A percentile compares a stretch with the other conserved stretches of the same genome.
phyloP scores from a whole-genome alignment of 2,329 filamentous ascomycete genomes.

The Colletotrichum spaethianum region DNA sequence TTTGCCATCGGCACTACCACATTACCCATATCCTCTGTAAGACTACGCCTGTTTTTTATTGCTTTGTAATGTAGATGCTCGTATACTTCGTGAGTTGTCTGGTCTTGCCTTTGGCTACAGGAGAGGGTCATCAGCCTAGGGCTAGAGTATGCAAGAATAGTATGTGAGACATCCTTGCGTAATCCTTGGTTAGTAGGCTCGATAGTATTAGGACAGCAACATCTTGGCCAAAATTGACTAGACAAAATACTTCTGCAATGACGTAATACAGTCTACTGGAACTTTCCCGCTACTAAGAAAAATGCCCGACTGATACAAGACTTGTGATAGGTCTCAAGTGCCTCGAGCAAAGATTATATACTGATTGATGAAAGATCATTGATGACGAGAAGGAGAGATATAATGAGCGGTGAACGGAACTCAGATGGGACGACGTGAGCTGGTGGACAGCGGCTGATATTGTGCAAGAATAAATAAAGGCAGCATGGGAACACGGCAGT shows the following conservation, averaged over 20 bases:
- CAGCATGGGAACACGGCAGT: neutral
- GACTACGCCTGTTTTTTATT: neutral
- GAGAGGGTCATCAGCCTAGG: neutral
- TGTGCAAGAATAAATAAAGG: neutral
- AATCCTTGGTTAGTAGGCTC: too few species aligned
- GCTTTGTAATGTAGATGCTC: neutral
- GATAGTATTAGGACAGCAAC: neutral
- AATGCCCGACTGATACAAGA: neutral
- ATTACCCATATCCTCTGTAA: neutral
- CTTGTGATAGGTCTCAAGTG: neutral
- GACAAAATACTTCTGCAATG: neutral
- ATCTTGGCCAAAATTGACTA: too few species aligned
- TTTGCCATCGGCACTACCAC: neutral
- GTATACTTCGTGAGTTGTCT: neutral
- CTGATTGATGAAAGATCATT: too few species aligned
- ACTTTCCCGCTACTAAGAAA: neutral
- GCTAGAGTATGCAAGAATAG: neutral
- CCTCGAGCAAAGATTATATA: too few species aligned
- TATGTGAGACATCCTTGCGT: too few species aligned
- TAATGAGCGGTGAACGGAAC: neutral
- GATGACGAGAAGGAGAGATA: neutral
- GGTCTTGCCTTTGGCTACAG: neutral
- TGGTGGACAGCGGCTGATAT: neutral
- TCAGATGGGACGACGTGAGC: neutral
- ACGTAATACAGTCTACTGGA: neutral